A percentile compares a stretch with the other conserved stretches of the same genome.
Conservation (phyloP, 1,284 basidiomycete species). For the Phenoliferia sp. region DNA sequence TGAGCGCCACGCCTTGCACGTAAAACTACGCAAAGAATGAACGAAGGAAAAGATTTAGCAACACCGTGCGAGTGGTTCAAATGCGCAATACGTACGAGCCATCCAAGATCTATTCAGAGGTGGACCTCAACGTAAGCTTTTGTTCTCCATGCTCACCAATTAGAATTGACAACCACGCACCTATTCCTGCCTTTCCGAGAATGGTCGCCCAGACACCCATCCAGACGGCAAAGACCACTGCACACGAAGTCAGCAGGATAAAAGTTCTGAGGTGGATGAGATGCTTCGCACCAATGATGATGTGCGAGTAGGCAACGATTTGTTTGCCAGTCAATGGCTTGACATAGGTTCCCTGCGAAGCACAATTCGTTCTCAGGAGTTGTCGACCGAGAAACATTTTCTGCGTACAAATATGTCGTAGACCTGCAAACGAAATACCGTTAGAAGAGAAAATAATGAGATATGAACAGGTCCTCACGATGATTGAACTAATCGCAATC, state of each 20-base stretch:
- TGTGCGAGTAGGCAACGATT: constrained; percentile 53
- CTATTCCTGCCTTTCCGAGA: constrained; percentile 80
- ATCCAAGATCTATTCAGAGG: constrained; percentile 27
- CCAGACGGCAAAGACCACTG: constrained; percentile 46
- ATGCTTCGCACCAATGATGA: constrained; percentile 51
- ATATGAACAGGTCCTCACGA: constrained; percentile 64
- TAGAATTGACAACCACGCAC: background rate
- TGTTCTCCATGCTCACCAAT: too few relatives aligned
- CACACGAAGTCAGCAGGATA: too few relatives aligned
- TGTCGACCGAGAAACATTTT: background rate
- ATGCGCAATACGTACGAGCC: constrained; percentile 20
- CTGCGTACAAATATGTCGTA: too few relatives aligned
- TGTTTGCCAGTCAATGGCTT: constrained; percentile 48
- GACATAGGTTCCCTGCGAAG: background rate
- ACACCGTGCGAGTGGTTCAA: background rate
- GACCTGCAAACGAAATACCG: background rate
- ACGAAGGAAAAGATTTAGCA: background rate
- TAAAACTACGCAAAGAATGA: background rate
- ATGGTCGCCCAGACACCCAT: constrained; percentile 77
- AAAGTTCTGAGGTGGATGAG: background rate
- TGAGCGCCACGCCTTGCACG: constrained; percentile 30
- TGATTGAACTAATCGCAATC: constrained; percentile 62
- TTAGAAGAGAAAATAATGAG: background rate
- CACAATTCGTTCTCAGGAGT: constrained; percentile 41
- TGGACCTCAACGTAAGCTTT: background rate